Evolutionary conservation across 1,284 basidiomycete species (phyloP).

Genomic region (Leccinum pachyderme): DNA sequence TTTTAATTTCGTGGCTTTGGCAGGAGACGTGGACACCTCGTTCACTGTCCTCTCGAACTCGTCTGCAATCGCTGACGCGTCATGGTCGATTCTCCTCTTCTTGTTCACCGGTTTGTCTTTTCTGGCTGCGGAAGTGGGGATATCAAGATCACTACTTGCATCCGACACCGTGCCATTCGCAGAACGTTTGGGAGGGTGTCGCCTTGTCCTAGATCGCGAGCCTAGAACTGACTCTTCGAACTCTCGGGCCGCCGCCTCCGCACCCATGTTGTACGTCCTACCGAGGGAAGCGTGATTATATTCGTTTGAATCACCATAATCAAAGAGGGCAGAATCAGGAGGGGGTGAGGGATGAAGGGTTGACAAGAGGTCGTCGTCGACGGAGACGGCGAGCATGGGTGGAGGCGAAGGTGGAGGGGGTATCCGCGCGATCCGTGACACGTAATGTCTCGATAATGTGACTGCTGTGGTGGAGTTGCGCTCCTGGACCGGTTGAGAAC

Average conservation of each 20-base stretch:
- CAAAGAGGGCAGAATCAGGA: slow-evolving; percentile 28
- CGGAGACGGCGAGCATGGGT: slow-evolving; percentile 32
- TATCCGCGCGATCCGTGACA: slow-evolving; percentile 60
- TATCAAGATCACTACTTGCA: slow-evolving; percentile 50
- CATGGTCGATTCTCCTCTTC: slow-evolving; percentile 47
- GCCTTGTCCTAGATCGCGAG: slow-evolving; percentile 32
- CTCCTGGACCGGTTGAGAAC: slow-evolving; percentile 44
- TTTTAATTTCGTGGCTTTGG: slow-evolving; percentile 28
- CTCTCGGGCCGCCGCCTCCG: slow-evolving; percentile 43
- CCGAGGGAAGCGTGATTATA: slow-evolving; percentile 29
- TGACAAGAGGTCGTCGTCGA: slow-evolving; percentile 41
- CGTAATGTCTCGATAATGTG: slow-evolving; percentile 62
- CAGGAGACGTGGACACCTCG: slow-evolving; percentile 21
- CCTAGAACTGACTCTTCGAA: slow-evolving; percentile 43
- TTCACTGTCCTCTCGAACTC: slow-evolving; percentile 43
- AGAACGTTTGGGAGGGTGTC: slow-evolving; percentile 45
- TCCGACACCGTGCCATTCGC: slow-evolving; percentile 50
- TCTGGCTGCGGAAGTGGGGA: slow-evolving; percentile 17
- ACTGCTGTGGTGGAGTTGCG: slow-evolving; percentile 62
- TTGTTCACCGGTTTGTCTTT: slow-evolving; percentile 43
- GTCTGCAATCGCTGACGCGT: slow-evolving; percentile 37
- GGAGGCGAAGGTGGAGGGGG: slow-evolving; percentile 51
- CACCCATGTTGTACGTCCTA: slow-evolving; percentile 26
- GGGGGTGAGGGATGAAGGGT: slow-evolving; percentile 38
- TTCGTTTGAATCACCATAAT: slow-evolving; percentile 28